Evolutionary conservation across 129 eudicot species (phyloP).

Genomic region (Dittrichia graveolens): DNA sequence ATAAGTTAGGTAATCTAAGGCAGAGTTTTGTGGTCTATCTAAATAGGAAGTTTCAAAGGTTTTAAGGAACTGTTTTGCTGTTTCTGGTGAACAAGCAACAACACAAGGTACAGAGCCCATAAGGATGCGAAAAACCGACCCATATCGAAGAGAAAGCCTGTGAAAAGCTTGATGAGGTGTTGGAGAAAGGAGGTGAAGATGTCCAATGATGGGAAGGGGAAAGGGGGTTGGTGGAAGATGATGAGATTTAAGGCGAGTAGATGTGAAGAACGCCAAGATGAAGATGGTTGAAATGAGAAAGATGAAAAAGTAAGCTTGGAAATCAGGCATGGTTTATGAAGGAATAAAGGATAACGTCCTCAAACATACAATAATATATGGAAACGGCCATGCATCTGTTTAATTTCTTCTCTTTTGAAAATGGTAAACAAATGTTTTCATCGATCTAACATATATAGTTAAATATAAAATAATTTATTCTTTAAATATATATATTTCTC

Average conservation of each 20-base stretch:
- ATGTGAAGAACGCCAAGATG: neutral
- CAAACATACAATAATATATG: no score
- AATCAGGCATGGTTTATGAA: constrained; percentile 16
- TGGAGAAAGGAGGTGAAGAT: constrained; percentile 41
- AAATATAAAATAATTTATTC: no score
- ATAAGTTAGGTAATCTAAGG: constrained; percentile 7
- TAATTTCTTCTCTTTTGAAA: no score
- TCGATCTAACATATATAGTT: no score
- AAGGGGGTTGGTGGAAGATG: constrained; percentile 43
- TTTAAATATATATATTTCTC: no score
- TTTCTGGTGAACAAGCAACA: constrained; percentile 35
- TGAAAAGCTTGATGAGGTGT: constrained; percentile 35
- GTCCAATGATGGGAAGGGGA: constrained; percentile 48
- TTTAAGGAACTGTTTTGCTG: constrained; percentile 34
- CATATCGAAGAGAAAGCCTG: constrained; percentile 35
- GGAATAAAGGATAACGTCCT: neutral
- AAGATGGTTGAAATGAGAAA: constrained; percentile 24
- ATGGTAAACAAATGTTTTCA: no score
- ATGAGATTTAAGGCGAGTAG: neutral
- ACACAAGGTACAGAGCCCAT: constrained; percentile 32
- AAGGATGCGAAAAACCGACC: constrained; percentile 29
- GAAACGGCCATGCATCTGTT: no score
- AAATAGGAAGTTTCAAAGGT: constrained; percentile 24
- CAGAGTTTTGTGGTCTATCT: constrained; percentile 37
- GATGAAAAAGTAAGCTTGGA: neutral